Evolutionary conservation across 2,329 filamentous ascomycete species (phyloP), one percentile per base, ranked within the genome.

Genomic region (Neoarthrinium moseri): DNA sequence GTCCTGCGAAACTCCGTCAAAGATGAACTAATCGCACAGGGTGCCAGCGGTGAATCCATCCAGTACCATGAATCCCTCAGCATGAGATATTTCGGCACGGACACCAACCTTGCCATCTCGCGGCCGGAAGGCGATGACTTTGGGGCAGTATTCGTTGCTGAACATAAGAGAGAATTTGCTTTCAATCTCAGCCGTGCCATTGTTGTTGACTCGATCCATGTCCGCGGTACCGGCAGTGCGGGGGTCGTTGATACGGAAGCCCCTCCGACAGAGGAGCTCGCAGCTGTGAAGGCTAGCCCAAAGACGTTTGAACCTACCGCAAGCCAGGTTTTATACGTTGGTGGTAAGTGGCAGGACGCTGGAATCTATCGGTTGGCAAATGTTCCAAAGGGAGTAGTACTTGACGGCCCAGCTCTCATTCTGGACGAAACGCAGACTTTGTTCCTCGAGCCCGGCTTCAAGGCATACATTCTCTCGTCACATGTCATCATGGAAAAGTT

Each of bases 371-470:
- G 52, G 8, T 56, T 66, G 5, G 54, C 53, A 8, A 35, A 49
- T 7, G 45, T 66, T 3, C 36, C 51, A 4, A 52, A 52, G 38
- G 52, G 52, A 2, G 47, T 46, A 11, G 41, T 49, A 1, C 52
- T 68, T 21, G 34, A 46, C 3, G 67, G 66, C 0, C 67, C 68
- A 0, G 65, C 67, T 0, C 40, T 89, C 57, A 77, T 90, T 44
- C 84, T 85, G 22, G 87, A 86, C 56, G 79, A 81, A 34, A 86
- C 83, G 0, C 87, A 91, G 61, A 91, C 87, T 0, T 87, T 91
- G 46, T 81, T 90, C 3, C 78, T 91, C 10, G 83, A 83, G 2
- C 62, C 64, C 0, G 46, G 50, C 1, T 52, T 61, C 6, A 60
- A 49, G 4, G 63, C 64, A 1, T 62, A 51, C 3, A 57, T 68